phyloP scores from a whole-genome alignment of 1,284 basidiomycete genomes.

The Cryptococcus maquisensis region DNA sequence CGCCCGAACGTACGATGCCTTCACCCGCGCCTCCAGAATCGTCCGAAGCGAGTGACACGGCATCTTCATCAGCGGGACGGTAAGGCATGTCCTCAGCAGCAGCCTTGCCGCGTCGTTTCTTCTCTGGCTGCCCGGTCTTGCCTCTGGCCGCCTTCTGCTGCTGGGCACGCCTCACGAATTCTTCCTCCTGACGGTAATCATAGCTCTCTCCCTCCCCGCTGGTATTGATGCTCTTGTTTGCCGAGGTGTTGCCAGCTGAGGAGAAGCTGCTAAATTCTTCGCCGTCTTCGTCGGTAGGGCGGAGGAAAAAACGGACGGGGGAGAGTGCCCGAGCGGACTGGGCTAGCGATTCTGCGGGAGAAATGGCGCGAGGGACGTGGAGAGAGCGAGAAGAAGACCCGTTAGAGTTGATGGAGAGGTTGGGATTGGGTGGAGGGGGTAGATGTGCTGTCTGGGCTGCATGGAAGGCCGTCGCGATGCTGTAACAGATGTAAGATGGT shows the following conservation, averaged over 20 bases:
- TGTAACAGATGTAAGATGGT: slow-evolving; percentile 1
- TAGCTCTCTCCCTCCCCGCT: slow-evolving; percentile 18
- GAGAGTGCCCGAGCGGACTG: slow-evolving; percentile 29
- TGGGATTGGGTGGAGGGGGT: background rate
- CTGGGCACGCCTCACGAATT: slow-evolving; percentile 22
- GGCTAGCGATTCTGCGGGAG: slow-evolving; percentile 23
- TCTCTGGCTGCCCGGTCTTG: slow-evolving; percentile 13
- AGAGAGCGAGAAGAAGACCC: background rate
- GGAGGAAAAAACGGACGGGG: slow-evolving; percentile 37
- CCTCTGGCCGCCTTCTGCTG: slow-evolving; percentile 6
- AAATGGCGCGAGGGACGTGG: slow-evolving; percentile 1
- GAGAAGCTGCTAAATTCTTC: slow-evolving; percentile 29
- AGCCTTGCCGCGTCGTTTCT: slow-evolving; percentile 17
- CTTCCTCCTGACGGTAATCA: slow-evolving; percentile 32
- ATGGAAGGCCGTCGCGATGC: slow-evolving; percentile 35
- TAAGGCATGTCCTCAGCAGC: slow-evolving; percentile 38
- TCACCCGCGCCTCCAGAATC: slow-evolving; percentile 35
- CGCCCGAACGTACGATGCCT: slow-evolving; percentile 32
- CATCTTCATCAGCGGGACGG: slow-evolving; percentile 35
- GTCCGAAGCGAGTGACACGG: slow-evolving; percentile 23
- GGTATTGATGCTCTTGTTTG: background rate
- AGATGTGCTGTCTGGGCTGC: slow-evolving; percentile 25
- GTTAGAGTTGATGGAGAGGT: slow-evolving; percentile 7
- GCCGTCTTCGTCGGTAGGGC: slow-evolving; percentile 17
- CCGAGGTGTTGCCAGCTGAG: slow-evolving; percentile 13